These are phyloP conservation scores for Grammothele lineata DNA, from an alignment of 768 basidiomycete genomes.

Conservation along the genomic window DNA sequence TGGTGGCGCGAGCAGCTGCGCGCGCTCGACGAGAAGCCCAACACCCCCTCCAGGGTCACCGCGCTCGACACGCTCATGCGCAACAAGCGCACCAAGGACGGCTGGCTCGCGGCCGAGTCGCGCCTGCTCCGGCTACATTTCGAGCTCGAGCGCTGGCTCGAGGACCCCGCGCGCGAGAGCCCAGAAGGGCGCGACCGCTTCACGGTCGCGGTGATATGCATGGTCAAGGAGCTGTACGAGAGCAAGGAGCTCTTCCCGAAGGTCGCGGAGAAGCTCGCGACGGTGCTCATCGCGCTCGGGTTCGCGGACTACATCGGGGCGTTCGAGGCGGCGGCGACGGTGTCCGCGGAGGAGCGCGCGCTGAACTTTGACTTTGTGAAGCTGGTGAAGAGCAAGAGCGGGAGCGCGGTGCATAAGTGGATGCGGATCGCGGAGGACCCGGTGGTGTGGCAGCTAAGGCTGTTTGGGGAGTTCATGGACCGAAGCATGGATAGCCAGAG, in stretches of 20 bases:
- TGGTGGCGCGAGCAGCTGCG: constrained; percentile 56
- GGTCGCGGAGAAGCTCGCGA: constrained; percentile 32
- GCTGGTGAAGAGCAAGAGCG: constrained; percentile 44
- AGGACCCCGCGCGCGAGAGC: constrained; percentile 35
- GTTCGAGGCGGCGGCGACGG: constrained; percentile 13
- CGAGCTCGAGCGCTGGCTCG: constrained; percentile 48
- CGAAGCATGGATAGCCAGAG: constrained; percentile 59
- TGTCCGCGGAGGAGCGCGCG: constrained; percentile 21
- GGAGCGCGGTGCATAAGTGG: constrained; percentile 38
- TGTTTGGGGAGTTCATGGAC: constrained; percentile 71
- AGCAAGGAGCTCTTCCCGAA: constrained; percentile 32
- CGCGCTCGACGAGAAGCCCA: constrained; percentile 30
- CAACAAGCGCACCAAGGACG: constrained; percentile 41
- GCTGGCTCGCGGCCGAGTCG: constrained; percentile 46
- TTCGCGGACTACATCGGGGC: constrained; percentile 35
- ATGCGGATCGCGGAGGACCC: constrained; percentile 57
- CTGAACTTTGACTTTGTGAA: constrained; percentile 53
- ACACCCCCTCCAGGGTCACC: constrained; percentile 30
- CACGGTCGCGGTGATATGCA: constrained; percentile 42
- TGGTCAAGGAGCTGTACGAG: constrained; percentile 42
- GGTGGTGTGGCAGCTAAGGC: constrained; percentile 61
- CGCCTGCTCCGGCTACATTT: constrained; percentile 51
- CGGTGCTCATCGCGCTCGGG: constrained; percentile 43
- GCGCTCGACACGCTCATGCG: constrained; percentile 37
- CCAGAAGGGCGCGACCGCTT: constrained; percentile 39